Evolutionary conservation across 2,329 filamentous ascomycete species (phyloP), one percentile per base, ranked within the genome.

Genomic region (Hymenoscyphus occultus): DNA sequence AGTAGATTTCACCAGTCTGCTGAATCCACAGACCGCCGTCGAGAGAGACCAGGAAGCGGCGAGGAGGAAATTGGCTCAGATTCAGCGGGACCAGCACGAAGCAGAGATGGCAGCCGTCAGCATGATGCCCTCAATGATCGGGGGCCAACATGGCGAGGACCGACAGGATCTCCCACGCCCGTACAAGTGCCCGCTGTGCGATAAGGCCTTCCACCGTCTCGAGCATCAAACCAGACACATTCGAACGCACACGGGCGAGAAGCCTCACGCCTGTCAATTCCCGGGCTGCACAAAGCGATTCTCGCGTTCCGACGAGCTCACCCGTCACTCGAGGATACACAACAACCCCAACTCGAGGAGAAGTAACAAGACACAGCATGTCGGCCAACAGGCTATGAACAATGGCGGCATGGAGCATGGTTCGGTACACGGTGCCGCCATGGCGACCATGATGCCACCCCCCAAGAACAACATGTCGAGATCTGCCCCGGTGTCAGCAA

Each of bases 121-220:
- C 45, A 73, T 75, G 69, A 75, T 76, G 73, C 73, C 72, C 14
- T 64, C 68, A 14, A 71, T 73, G 68, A 71, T 71, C 68, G 78
- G 78, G 64, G 69, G 69, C 16, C 73, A 73, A 63, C 71, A 74
- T 57, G 70, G 67, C 16, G 74, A 74, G 16, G 72, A 83, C 79
- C 70, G 72, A 69, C 74, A 71, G 65, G 94, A 98, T 79, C 86
- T 98, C 62, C 95, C 95, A 66, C 89, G 95, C 64, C 94, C 94
- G 0, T 99, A 99, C 87, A 98, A 98, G 83, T 99, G 94, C 79
- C 93, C 94, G 67, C 86, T 99, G 69, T 99, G 95, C 82, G 94
- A 97, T 75, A 96, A 97, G 84, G 94, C 95, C 67, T 99, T 99
- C 81, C 95, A 98, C 83, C 92, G 95, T 69, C 85, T 99, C 54